Conservation (phyloP, 129 eudicot species). For the Deinandra increscens region DNA sequence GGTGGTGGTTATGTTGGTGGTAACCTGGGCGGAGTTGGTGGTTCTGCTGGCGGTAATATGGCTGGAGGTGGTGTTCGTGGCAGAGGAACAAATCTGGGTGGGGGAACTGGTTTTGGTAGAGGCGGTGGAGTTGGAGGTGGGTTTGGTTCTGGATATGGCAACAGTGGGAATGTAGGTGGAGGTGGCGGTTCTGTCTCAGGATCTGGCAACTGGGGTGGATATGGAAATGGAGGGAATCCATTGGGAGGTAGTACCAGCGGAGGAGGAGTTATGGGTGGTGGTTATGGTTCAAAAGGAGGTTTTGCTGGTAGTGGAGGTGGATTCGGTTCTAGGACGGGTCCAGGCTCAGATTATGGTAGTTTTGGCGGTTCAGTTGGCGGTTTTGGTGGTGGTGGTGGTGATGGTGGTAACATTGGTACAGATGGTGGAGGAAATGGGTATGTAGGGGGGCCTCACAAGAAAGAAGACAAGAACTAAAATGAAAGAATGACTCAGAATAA, state of each 20-base stretch:
- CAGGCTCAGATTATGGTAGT: slow-evolving; percentile 29
- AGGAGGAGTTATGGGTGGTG: slow-evolving; percentile 26
- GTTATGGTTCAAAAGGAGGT: slow-evolving; percentile 37
- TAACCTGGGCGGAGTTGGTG: neutral
- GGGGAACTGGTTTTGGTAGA: slow-evolving; percentile 16
- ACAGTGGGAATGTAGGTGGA: slow-evolving; percentile 26
- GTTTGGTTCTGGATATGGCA: slow-evolving; percentile 8
- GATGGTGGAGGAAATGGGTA: slow-evolving; percentile 33
- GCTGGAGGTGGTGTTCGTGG: slow-evolving; percentile 17
- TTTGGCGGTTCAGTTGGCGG: slow-evolving; percentile 27
- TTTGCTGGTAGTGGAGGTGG: slow-evolving; percentile 32
- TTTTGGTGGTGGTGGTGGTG: slow-evolving; percentile 24
- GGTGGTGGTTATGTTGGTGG: slow-evolving; percentile 17
- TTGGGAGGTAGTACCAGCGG: slow-evolving; percentile 23
- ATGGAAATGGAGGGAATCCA: slow-evolving; percentile 29
- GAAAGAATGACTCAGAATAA: slow-evolving; percentile 29
- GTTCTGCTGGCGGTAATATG: slow-evolving; percentile 16
- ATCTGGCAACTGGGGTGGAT: slow-evolving; percentile 38
- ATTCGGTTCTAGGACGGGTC: slow-evolving; percentile 22
- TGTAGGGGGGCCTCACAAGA: slow-evolving; percentile 30
- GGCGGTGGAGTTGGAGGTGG: no score
- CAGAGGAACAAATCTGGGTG: slow-evolving; percentile 3
- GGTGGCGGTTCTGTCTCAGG: slow-evolving; percentile 32
- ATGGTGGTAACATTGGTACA: slow-evolving; percentile 19
- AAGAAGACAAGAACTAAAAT: slow-evolving; percentile 31